These are phyloP conservation scores for Chrysosphaeria jannelii DNA, from an alignment of 2,329 filamentous ascomycete genomes.

Conservation along the genomic window DNA sequence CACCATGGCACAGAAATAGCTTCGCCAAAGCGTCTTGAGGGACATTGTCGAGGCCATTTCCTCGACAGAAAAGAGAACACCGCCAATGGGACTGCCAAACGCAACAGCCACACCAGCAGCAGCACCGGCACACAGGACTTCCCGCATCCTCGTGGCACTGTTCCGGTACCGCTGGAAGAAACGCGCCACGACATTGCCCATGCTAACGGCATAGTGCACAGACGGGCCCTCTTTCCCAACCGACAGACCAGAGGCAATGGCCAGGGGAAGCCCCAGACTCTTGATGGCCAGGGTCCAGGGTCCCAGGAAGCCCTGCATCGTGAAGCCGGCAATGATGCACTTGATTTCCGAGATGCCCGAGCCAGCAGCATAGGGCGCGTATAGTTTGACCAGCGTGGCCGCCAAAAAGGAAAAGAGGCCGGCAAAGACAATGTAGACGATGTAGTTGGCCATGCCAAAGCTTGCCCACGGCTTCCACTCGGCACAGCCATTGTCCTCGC, in stretches of 20 bases:
- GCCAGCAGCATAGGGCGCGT: constrained; percentile 84
- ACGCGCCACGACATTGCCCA: constrained; percentile 81
- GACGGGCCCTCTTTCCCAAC: constrained; percentile 94
- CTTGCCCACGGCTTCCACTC: constrained; percentile 79
- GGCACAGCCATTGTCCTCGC: constrained; percentile 60
- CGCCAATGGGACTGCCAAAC: constrained; percentile 90
- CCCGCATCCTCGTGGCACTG: constrained; percentile 79
- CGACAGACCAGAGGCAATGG: constrained; percentile 78
- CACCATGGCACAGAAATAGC: constrained; percentile 90
- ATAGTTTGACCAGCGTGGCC: constrained; percentile 61
- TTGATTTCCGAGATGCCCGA: constrained; percentile 98
- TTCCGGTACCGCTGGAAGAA: constrained; percentile 77
- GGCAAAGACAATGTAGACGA: constrained; percentile 70
- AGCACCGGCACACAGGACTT: constrained; percentile 82
- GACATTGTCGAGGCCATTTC: constrained; percentile 96
- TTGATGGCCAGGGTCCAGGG: constrained; percentile 84
- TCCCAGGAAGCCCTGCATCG: constrained; percentile 95
- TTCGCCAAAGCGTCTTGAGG: constrained; percentile 89
- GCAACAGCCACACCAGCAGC: constrained; percentile 88
- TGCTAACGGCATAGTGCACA: constrained; percentile 97
- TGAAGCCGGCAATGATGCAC: constrained; percentile 92
- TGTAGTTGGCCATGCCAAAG: constrained; percentile 50
- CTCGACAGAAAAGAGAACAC: constrained; percentile 85
- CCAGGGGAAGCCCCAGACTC: constrained; percentile 63
- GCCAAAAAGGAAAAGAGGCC: constrained; percentile 55